Evolutionary conservation across 2,329 filamentous ascomycete genomes (phyloP).

Genomic region (Aureobasidium namibiae): DNA sequence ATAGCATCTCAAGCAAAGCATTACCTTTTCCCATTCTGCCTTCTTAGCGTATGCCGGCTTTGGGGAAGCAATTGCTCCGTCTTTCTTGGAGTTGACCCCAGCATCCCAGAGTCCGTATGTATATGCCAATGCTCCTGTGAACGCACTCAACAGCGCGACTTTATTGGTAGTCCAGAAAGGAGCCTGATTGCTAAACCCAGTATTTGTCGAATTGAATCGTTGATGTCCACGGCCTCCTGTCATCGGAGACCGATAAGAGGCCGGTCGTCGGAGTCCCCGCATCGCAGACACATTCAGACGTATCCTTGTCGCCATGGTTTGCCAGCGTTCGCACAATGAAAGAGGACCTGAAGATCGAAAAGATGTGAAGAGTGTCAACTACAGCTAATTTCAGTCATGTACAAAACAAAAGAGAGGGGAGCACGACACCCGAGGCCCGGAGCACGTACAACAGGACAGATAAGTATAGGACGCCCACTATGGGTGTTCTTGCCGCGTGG

Average conservation of each 20-base stretch:
- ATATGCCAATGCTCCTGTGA: conserved; percentile 46
- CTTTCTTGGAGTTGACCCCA: conserved; percentile 11
- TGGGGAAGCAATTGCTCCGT: conserved; percentile 14
- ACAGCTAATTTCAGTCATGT: too few species aligned
- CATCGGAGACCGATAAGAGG: neutral
- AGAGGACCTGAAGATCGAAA: too few species aligned
- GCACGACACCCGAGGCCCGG: conserved; percentile 1
- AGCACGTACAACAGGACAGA: conserved; percentile 5
- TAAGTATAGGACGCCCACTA: too few species aligned
- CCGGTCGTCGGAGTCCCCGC: conserved; percentile 10
- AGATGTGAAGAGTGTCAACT: too few species aligned
- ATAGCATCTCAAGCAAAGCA: conserved; percentile 10
- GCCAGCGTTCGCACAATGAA: neutral
- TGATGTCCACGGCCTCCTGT: neutral
- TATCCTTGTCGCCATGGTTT: neutral
- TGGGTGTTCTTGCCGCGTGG: neutral
- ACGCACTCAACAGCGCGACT: conserved; percentile 40
- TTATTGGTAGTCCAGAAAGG: conserved; percentile 41
- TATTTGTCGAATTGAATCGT: neutral
- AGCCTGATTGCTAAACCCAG: neutral
- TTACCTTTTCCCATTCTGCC: conserved; percentile 44
- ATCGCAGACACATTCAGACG: neutral
- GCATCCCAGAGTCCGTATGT: conserved; percentile 37
- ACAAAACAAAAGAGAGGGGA: too few species aligned
- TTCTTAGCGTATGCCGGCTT: conserved; percentile 41